Evolutionary conservation across 163 green algal genomes (phyloP).

Genomic region (Trebouxia gelatinosa): DNA sequence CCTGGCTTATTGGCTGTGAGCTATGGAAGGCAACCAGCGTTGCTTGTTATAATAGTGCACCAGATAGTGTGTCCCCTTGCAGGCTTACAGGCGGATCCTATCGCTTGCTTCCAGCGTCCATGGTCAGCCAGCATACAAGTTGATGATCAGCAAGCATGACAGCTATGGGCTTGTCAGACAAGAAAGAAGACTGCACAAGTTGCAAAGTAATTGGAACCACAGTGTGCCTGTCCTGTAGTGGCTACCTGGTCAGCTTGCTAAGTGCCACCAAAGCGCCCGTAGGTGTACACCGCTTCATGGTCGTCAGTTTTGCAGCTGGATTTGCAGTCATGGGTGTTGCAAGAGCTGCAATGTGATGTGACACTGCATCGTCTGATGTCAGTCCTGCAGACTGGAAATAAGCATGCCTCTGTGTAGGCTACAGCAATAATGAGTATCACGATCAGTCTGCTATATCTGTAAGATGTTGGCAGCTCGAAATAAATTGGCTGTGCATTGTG

Average conservation of each 20-base stretch:
- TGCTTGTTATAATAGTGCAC: not conserved
- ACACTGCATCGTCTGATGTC: too few species aligned
- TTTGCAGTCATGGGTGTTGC: slow-evolving; percentile 29
- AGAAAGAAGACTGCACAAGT: slow-evolving; percentile 23
- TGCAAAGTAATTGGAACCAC: slow-evolving; percentile 27
- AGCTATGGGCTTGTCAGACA: not conserved
- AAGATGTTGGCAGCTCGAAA: too few species aligned
- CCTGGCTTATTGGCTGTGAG: not conserved
- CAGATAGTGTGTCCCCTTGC: not conserved
- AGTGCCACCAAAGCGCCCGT: not conserved
- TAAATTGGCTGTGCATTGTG: too few species aligned
- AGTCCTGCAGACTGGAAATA: too few species aligned
- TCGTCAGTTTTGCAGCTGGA: slow-evolving; percentile 11
- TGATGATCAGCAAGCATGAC: too few species aligned
- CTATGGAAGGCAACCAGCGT: not conserved
- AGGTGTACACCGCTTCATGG: not conserved
- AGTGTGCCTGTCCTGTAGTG: slow-evolving; percentile 28
- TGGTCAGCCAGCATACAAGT: too few species aligned
- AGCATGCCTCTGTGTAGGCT: too few species aligned
- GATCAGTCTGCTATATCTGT: too few species aligned
- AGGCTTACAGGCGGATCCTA: too few species aligned
- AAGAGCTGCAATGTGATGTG: slow-evolving; percentile 5
- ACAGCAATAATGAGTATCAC: too few species aligned
- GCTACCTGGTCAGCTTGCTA: slow-evolving; percentile 8
- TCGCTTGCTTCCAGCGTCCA: too few species aligned